Percentiles rank a stretch among this genome's conserved stretches.
Conservation (phyloP, 2,329 filamentous ascomycete genomes). For the Monosporascus sp. region DNA sequence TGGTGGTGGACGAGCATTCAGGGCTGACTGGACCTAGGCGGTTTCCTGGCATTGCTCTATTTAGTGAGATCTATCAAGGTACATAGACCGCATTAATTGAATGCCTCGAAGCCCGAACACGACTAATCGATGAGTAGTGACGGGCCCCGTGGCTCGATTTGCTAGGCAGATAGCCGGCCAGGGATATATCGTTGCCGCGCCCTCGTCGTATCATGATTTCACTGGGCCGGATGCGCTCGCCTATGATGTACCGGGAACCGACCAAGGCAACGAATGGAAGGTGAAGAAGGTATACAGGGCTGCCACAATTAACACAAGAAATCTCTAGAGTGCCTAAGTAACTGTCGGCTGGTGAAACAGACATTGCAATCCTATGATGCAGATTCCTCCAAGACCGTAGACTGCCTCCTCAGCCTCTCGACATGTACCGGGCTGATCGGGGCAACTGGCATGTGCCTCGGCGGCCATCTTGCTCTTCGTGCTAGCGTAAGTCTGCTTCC, state of each 20-base stretch:
- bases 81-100: slow-evolving; percentile 11
- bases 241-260: slow-evolving; percentile 84
- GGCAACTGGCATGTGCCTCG: slow-evolving; percentile 85
- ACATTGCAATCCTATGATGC: slow-evolving; percentile 82
- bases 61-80: slow-evolving; percentile 97
- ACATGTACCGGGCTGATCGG: slow-evolving; percentile 80
- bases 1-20: slow-evolving; percentile 2
- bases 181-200: slow-evolving; percentile 88
- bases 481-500: slow-evolving; percentile 40
- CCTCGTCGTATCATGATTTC: slow-evolving; percentile 91
- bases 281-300: slow-evolving; percentile 58
- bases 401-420: slow-evolving; percentile 62
- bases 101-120: background rate
- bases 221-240: slow-evolving; percentile 75
- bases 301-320: slow-evolving; percentile 1
- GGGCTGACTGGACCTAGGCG: slow-evolving; percentile 33
- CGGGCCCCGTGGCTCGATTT: slow-evolving; percentile 83
- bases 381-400: slow-evolving; percentile 63
- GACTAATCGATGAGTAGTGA: slow-evolving; percentile 50
- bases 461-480: slow-evolving; percentile 72
- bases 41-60: slow-evolving; percentile 83
- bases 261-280: slow-evolving; percentile 83
- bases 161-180: slow-evolving; percentile 87
- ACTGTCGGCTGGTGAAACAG: slow-evolving; percentile 31
- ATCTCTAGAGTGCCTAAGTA: slow-evolving; percentile 2